phyloP scores from a whole-genome alignment of 2,329 filamentous ascomycete genomes.

The Xylariaceae sp. region DNA sequence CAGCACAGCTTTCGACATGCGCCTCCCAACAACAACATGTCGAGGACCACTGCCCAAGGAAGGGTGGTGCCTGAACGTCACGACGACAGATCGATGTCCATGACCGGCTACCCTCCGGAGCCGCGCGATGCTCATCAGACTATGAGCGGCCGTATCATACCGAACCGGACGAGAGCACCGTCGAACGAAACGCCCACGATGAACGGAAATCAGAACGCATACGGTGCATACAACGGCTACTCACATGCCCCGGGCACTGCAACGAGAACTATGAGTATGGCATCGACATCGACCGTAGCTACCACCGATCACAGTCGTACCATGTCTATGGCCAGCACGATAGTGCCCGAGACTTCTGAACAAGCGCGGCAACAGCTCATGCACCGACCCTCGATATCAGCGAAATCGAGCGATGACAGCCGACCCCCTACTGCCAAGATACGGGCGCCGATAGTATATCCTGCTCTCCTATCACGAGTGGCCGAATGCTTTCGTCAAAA shows the following conservation, averaged over 20 bases:
- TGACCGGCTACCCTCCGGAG: slow-evolving; percentile 76
- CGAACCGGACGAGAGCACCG: slow-evolving; percentile 51
- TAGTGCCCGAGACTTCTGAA: slow-evolving; percentile 55
- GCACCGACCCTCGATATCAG: slow-evolving; percentile 50
- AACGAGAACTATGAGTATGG: slow-evolving; percentile 55
- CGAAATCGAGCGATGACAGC: slow-evolving; percentile 45
- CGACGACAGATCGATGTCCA: slow-evolving; percentile 91
- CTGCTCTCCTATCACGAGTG: slow-evolving; percentile 86
- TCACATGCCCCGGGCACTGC: slow-evolving; percentile 43
- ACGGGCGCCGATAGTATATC: slow-evolving; percentile 82
- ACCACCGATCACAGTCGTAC: slow-evolving; percentile 49
- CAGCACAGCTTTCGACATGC: slow-evolving; percentile 73
- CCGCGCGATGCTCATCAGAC: slow-evolving; percentile 80
- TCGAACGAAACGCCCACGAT: slow-evolving; percentile 32
- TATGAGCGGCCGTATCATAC: slow-evolving; percentile 87
- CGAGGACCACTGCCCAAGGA: slow-evolving; percentile 83
- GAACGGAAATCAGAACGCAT: slow-evolving; percentile 20
- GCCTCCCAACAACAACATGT: slow-evolving; percentile 59
- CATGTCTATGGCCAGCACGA: slow-evolving; percentile 89
- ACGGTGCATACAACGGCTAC: slow-evolving; percentile 30
- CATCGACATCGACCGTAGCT: slow-evolving; percentile 40
- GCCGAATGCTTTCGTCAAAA: slow-evolving; percentile 87
- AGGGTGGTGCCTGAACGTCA: slow-evolving; percentile 85
- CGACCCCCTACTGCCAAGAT: slow-evolving; percentile 53
- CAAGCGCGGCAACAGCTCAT: slow-evolving; percentile 43